These are phyloP conservation scores for Globisporangium spiculum DNA, from an alignment of 352 stramenopile genomes.

Conservation along the genomic window DNA sequence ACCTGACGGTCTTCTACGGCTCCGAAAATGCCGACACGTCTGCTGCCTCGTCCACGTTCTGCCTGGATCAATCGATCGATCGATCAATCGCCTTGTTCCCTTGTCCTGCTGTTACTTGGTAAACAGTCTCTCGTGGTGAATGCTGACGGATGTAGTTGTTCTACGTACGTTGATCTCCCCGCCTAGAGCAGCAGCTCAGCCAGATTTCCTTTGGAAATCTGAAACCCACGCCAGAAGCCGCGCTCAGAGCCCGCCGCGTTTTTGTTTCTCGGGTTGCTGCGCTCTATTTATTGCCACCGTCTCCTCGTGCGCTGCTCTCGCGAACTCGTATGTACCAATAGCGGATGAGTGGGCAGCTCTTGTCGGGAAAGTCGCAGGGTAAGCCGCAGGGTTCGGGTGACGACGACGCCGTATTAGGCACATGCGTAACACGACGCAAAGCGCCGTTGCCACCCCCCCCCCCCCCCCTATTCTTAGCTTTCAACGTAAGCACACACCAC, in stretches of 20 bases:
- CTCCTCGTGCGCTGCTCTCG: background rate
- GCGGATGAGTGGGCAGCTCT: background rate
- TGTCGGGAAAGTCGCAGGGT: slow-evolving; percentile 4
- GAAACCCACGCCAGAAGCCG: background rate
- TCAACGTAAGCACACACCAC: background rate
- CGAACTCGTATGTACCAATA: background rate
- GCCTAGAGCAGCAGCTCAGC: background rate
- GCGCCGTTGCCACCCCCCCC: too few relatives aligned
- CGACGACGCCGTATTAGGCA: background rate
- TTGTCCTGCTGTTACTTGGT: background rate
- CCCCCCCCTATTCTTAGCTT: slow-evolving; percentile 1
- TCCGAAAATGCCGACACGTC: background rate
- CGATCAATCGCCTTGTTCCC: background rate
- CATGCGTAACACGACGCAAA: background rate
- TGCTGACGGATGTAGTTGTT: background rate
- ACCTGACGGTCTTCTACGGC: background rate
- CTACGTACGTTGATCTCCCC: background rate
- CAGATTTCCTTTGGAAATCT: slow-evolving; percentile 4
- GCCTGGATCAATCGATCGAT: background rate
- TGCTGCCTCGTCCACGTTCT: background rate
- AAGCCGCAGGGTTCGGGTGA: background rate
- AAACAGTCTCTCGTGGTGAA: background rate
- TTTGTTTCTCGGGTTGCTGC: background rate
- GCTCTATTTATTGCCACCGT: slow-evolving; percentile 6
- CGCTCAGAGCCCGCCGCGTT: background rate